Evolutionary conservation across 257 asterid species (phyloP).

Genomic region (Gentiana straminea): DNA sequence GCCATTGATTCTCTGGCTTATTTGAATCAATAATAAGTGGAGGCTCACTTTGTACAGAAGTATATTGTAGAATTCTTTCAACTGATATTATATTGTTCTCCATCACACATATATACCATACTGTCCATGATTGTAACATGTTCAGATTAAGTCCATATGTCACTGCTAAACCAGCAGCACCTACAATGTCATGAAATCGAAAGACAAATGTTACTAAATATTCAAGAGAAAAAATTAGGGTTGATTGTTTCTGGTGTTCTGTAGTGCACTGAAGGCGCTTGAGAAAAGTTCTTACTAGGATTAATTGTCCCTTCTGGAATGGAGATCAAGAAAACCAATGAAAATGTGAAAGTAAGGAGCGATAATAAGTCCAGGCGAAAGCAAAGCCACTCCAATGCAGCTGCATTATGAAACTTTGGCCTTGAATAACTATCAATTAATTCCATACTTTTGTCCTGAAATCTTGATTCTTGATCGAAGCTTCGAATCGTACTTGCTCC

Average conservation of each 20-base stretch:
- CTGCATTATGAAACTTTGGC: slow-evolving; percentile 61
- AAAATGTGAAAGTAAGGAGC: slow-evolving; percentile 51
- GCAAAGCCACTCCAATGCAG: slow-evolving; percentile 96
- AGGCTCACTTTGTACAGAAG: slow-evolving; percentile 57
- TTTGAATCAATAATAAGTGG: slow-evolving; percentile 62
- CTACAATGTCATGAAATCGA: slow-evolving; percentile 22
- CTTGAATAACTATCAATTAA: slow-evolving; percentile 72
- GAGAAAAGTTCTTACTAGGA: slow-evolving; percentile 46
- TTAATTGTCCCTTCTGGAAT: slow-evolving; percentile 71
- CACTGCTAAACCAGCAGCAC: slow-evolving; percentile 82
- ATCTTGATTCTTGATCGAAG: slow-evolving; percentile 64
- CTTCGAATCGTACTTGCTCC: slow-evolving; percentile 84
- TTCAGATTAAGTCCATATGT: slow-evolving; percentile 82
- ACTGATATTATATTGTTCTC: slow-evolving; percentile 83
- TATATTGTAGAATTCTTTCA: slow-evolving; percentile 82
- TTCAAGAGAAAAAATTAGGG: neutral
- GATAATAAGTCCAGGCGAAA: slow-evolving; percentile 70
- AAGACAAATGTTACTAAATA: neutral
- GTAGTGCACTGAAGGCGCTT: neutral
- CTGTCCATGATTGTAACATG: slow-evolving; percentile 51
- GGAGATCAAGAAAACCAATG: slow-evolving; percentile 54
- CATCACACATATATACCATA: slow-evolving; percentile 61
- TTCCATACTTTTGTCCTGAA: slow-evolving; percentile 55
- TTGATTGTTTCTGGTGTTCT: too few species aligned
- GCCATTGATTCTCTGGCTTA: slow-evolving; percentile 60